A percentile compares a stretch with the other conserved stretches of the same genome.
Evolutionary conservation across 768 basidiomycete species (phyloP).

Genomic region (Thelephora ganbajun): DNA sequence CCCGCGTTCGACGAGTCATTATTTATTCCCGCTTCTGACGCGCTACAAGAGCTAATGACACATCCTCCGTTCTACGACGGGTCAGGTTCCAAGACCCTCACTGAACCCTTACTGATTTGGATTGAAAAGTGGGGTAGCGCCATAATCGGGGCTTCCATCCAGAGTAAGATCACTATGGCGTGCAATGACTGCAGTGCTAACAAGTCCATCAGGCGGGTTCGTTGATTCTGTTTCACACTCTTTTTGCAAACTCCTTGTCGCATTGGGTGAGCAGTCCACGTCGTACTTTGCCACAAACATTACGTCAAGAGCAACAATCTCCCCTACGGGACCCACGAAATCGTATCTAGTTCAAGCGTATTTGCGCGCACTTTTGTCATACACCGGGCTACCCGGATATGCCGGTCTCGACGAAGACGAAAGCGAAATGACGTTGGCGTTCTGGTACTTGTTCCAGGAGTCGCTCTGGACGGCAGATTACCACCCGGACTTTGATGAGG

Average conservation of each 20-base stretch:
- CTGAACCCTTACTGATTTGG: slow-evolving; percentile 83
- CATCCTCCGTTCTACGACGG: slow-evolving; percentile 64
- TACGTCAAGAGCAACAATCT: slow-evolving; percentile 27
- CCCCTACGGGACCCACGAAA: slow-evolving; percentile 10
- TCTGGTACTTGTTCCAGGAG: slow-evolving; percentile 89
- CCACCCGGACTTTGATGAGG: slow-evolving; percentile 21
- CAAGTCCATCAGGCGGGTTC: slow-evolving; percentile 20
- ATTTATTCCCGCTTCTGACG: slow-evolving; percentile 55
- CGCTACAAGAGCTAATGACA: slow-evolving; percentile 65
- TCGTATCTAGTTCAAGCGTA: slow-evolving; percentile 42
- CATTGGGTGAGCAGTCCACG: slow-evolving; percentile 78
- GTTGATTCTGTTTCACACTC: slow-evolving; percentile 50
- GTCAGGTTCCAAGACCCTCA: slow-evolving; percentile 52
- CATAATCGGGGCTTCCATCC: slow-evolving; percentile 20
- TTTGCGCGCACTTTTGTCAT: slow-evolving; percentile 54
- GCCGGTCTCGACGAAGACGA: slow-evolving; percentile 79
- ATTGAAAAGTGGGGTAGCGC: slow-evolving; percentile 36
- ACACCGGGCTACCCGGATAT: slow-evolving; percentile 60
- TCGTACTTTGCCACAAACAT: slow-evolving; percentile 63
- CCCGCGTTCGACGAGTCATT: slow-evolving; percentile 29
- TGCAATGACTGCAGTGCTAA: too few species aligned
- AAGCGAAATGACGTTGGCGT: slow-evolving; percentile 75
- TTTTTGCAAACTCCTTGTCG: slow-evolving; percentile 67
- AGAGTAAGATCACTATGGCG: background rate
- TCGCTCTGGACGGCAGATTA: slow-evolving; percentile 61